phyloP scores from a whole-genome alignment of 2,329 filamentous ascomycete species.

The Fonsecaea multimorphosa region DNA sequence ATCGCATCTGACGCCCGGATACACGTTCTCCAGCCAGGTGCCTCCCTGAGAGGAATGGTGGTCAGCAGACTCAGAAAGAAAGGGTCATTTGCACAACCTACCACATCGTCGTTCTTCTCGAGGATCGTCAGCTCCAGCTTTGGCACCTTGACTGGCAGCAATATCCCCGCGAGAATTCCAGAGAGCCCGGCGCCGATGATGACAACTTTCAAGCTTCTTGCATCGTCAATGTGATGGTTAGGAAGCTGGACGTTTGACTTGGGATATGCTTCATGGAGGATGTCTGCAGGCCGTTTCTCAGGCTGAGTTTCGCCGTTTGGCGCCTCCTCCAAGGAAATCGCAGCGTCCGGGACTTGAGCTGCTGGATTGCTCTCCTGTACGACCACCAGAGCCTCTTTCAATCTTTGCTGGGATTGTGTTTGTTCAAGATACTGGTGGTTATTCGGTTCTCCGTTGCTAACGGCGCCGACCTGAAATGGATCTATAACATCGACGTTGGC shows the following conservation, averaged over 20 bases:
- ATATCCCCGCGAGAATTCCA: slow-evolving; percentile 48
- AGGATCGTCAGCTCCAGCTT: slow-evolving; percentile 40
- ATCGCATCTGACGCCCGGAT: slow-evolving; percentile 41
- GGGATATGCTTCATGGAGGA: slow-evolving; percentile 17
- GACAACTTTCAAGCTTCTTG: slow-evolving; percentile 44
- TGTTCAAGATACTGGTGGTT: not conserved
- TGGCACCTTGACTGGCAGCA: slow-evolving; percentile 47
- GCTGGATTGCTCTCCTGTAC: not conserved
- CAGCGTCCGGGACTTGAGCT: not conserved
- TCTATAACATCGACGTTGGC: slow-evolving; percentile 2
- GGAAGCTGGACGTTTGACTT: slow-evolving; percentile 37
- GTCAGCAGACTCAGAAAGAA: not conserved
- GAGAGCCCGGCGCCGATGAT: slow-evolving; percentile 50
- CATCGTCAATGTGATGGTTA: slow-evolving; percentile 45
- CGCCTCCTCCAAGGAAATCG: not conserved
- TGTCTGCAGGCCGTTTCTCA: slow-evolving; percentile 8
- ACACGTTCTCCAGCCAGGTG: slow-evolving; percentile 45
- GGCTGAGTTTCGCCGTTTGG: not conserved
- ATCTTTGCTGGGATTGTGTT: not conserved
- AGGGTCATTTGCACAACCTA: slow-evolving; percentile 1
- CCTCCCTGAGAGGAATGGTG: slow-evolving; percentile 37
- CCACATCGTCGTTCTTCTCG: slow-evolving; percentile 37
- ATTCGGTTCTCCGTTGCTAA: not conserved
- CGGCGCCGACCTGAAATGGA: slow-evolving; percentile 6
- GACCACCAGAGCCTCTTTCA: slow-evolving; percentile 4